Percentiles rank a stretch among this genome's conserved stretches.
Evolutionary conservation across 768 basidiomycete species (phyloP).

Genomic region (Vararia minispora): DNA sequence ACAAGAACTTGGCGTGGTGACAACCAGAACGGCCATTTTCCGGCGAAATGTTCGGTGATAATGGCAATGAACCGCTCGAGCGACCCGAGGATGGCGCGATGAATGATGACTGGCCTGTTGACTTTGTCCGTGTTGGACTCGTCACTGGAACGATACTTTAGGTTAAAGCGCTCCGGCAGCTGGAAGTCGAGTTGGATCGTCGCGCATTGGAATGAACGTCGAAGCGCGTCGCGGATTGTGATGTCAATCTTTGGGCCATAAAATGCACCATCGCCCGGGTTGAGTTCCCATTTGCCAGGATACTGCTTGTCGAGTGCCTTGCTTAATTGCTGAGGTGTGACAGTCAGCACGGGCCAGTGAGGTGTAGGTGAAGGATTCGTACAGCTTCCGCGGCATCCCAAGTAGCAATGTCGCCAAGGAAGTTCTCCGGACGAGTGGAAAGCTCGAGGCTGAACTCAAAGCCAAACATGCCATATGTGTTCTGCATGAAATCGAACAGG

Average conservation of each 20-base stretch:
- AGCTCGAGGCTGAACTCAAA: constrained; percentile 91
- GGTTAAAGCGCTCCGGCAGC: constrained; percentile 90
- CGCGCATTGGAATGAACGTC: constrained; percentile 93
- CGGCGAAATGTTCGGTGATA: constrained; percentile 93
- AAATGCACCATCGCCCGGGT: constrained; percentile 97
- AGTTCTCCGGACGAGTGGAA: constrained; percentile 93
- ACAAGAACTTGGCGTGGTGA: constrained; percentile 94
- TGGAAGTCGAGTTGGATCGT: constrained; percentile 99
- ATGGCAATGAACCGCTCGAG: constrained; percentile 95
- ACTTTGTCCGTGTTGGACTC: constrained; percentile 46
- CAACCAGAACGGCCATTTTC: constrained; percentile 99
- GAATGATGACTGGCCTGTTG: constrained; percentile 91
- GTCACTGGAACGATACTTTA: constrained; percentile 78
- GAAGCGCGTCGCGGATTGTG: constrained; percentile 85
- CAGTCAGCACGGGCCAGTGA: neutral
- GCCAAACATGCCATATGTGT: constrained; percentile 88
- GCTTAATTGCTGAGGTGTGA: constrained; percentile 56
- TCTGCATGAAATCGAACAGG: constrained; percentile 92
- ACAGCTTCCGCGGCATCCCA: constrained; percentile 88
- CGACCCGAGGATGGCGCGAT: constrained; percentile 90
- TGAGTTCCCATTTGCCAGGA: constrained; percentile 83
- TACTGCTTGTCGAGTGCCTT: constrained; percentile 76
- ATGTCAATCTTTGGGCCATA: constrained; percentile 99
- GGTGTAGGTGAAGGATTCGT: constrained; percentile 13
- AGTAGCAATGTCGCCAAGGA: constrained; percentile 76